Evolutionary conservation across 2,329 filamentous ascomycete genomes (phyloP).

Genomic region (Neofusicoccum laricinum): DNA sequence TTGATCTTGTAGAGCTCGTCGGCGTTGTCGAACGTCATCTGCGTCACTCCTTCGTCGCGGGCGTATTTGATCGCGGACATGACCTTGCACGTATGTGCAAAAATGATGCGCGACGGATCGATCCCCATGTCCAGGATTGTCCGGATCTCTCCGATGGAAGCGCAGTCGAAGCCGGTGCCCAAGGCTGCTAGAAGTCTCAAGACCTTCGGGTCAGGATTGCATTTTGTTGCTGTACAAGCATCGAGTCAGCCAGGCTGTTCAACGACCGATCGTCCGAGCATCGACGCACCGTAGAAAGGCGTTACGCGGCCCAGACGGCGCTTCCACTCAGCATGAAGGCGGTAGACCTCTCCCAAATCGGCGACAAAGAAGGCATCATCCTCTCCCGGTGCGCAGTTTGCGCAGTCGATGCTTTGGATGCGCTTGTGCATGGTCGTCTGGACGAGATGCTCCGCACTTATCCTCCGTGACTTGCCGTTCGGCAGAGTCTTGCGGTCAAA

Average conservation of each 20-base stretch:
- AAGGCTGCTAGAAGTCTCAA: conserved; percentile 77
- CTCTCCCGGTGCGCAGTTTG: conserved; percentile 79
- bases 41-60: conserved; percentile 72
- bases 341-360: conserved; percentile 91
- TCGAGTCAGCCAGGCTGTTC: neutral
- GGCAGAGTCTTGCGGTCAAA: neutral
- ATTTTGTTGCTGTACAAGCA: conserved; percentile 74
- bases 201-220: conserved; percentile 84
- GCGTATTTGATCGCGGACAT: conserved; percentile 91
- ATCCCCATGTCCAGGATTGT: conserved; percentile 76
- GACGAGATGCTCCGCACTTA: conserved; percentile 68
- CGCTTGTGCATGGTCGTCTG: conserved; percentile 76
- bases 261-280: conserved; percentile 24
- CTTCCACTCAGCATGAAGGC: conserved; percentile 95
- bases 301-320: conserved; percentile 80
- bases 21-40: conserved; percentile 96
- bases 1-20: conserved; percentile 95
- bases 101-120: conserved; percentile 84
- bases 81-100: conserved; percentile 95
- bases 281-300: conserved; percentile 76
- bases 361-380: conserved; percentile 95
- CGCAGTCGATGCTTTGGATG: conserved; percentile 73
- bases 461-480: conserved; percentile 16
- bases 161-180: conserved; percentile 92
- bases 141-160: conserved; percentile 91